phyloP scores from a whole-genome alignment of 2,329 filamentous ascomycete genomes.

The Colletotrichum lentis region DNA sequence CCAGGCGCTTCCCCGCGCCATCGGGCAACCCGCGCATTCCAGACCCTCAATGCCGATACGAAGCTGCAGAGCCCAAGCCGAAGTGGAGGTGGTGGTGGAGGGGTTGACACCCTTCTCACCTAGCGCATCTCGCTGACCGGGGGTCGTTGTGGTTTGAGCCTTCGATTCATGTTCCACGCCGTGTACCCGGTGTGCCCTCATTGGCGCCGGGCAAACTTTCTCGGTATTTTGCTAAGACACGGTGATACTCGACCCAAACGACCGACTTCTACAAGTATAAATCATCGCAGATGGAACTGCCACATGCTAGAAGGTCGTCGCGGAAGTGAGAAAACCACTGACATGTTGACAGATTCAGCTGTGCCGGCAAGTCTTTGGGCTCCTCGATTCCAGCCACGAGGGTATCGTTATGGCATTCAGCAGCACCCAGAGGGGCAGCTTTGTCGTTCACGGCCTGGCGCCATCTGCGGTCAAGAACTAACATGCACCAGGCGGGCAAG shows the following conservation, averaged over 20 bases:
- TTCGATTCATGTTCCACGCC: constrained; percentile 22
- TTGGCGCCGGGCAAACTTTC: constrained; percentile 5
- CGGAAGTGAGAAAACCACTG: background rate
- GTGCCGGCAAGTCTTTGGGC: background rate
- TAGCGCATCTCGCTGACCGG: constrained; percentile 21
- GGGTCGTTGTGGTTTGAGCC: constrained; percentile 1
- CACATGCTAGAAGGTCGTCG: background rate
- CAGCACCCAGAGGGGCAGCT: background rate
- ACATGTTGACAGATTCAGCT: constrained; percentile 25
- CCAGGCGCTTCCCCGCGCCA: constrained; percentile 20
- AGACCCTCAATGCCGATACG: constrained; percentile 32
- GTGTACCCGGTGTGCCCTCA: constrained; percentile 10
- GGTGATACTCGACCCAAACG: background rate
- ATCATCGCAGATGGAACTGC: too few relatives aligned
- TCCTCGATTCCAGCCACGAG: background rate
- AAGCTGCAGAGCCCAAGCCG: constrained; percentile 29
- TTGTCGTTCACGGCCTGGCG: background rate
- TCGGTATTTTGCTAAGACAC: constrained; percentile 9
- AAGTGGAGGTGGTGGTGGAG: constrained; percentile 11
- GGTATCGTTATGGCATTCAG: background rate
- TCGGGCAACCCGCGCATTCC: constrained; percentile 1
- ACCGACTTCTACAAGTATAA: background rate
- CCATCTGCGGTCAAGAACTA: constrained; percentile 5
- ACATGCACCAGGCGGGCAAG: constrained; percentile 2
- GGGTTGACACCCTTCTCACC: constrained; percentile 8